Percentiles rank a stretch among this genome's conserved stretches.
Conservation (phyloP, 441 rosid genomes). For the Sinapis alba region DNA sequence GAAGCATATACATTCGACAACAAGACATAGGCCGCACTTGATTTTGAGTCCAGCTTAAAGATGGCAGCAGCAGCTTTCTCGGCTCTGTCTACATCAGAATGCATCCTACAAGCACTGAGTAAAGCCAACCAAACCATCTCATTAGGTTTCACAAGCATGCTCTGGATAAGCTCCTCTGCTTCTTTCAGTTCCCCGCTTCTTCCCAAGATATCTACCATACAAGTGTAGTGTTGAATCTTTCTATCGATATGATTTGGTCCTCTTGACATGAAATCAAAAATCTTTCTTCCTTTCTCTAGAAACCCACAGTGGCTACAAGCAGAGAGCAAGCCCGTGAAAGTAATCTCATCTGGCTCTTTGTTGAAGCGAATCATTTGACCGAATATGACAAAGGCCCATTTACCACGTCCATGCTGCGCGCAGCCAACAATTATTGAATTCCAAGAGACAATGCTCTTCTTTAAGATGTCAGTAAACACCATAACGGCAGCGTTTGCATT, state of each 20-base stretch:
- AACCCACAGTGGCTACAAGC: constrained; percentile 64
- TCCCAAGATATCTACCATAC: constrained; percentile 62
- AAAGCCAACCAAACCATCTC: constrained; percentile 57
- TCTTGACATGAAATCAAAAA: constrained; percentile 45
- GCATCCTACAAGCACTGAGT: constrained; percentile 62
- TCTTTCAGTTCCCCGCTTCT: constrained; percentile 55
- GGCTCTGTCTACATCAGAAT: constrained; percentile 47
- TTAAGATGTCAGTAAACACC: constrained; percentile 48
- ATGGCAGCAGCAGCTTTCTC: constrained; percentile 52
- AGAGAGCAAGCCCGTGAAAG: constrained; percentile 62
- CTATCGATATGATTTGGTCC: constrained; percentile 30
- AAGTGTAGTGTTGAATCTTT: constrained; percentile 56
- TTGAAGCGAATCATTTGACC: constrained; percentile 65
- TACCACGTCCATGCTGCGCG: constrained; percentile 72
- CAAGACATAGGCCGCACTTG: constrained; percentile 56
- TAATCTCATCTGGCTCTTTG: constrained; percentile 59
- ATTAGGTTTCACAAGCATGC: constrained; percentile 50
- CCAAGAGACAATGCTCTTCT: constrained; percentile 72
- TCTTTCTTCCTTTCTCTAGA: constrained; percentile 49
- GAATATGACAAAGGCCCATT: constrained; percentile 55
- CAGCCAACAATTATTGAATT: constrained; percentile 71
- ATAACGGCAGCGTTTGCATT: constrained; percentile 47
- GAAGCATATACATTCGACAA: constrained; percentile 62
- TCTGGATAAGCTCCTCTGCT: constrained; percentile 53
- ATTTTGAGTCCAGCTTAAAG: constrained; percentile 46